Base-by-base conservation (phyloP, 305 asterid species). In the Solanum hybrid region DNA sequence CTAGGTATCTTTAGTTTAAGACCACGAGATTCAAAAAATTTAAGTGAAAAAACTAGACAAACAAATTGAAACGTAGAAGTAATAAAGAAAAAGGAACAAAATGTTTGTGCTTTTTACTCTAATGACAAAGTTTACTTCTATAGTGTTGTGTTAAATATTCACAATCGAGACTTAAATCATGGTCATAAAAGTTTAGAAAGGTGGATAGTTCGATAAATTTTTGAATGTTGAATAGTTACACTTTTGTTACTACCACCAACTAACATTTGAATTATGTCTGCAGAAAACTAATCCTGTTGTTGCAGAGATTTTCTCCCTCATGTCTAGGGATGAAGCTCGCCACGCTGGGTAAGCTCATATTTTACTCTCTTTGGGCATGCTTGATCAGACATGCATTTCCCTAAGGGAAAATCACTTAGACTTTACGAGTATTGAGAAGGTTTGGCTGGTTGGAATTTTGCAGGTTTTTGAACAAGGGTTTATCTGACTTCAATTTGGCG, bases 311-410 rank as follows among this genome's bases (percentile, higher is more conserved):
- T 97, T 96, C 96, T 97, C 99, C 78, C 98, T 96, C 35, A 95
- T 97, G 99, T 97, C 98, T 3, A 94, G 99, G 93, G 99, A 96
- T 57, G 99, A 97, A 91, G 99, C 99, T 51, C 98, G 99, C 86
- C 98, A 97, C 26, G 99, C 99, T 1, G 99, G 99, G 99, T 97
- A 93, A 69, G 92, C 51, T 90, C 37, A n/a, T 71, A 1, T 31
- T 29, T 24, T 75, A 18, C 88, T 85, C 20, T 77, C 74, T 36
- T 64, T 57, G 76, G n/a, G 34, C 33, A 61, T 86, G 77, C 33
- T 61, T 86, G 33, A 61, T 61, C 9, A 61, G 77, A 12, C 16
- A 85, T 51, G 3, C 81, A 24, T 39, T 11, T 67, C 9, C 51
- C 67, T 1, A 8, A 75, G 46, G 35, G 83, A 74, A 84, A 51